Percentiles rank a stretch among this genome's conserved stretches.
Conservation (phyloP, 169 alveolate genomes). For the Ichthyophthirius multifiliis region DNA sequence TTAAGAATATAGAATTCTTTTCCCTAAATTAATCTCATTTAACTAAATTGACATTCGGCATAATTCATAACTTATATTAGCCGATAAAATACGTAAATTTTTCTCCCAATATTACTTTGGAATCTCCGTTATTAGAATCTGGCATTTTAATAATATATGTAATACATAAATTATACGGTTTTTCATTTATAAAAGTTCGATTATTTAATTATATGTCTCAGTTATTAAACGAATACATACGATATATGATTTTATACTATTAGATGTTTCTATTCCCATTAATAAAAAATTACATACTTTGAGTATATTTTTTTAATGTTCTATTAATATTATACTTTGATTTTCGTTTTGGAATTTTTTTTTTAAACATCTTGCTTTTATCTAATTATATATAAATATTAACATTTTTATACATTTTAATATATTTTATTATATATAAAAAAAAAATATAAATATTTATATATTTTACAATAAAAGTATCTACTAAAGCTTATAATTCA, state of each 20-base stretch:
- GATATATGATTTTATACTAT: constrained; percentile 21
- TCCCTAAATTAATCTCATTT: constrained; percentile 20
- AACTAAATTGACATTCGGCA: constrained; percentile 13
- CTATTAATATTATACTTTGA: constrained; percentile 21
- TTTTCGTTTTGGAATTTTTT: constrained; percentile 4
- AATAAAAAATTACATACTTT: constrained; percentile 53
- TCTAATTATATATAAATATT: neutral
- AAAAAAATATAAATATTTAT: too few relatives aligned
- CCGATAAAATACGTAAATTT: constrained; percentile 24
- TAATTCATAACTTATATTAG: constrained; percentile 37
- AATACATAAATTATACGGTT: constrained; percentile 20
- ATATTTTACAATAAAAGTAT: constrained; percentile 46
- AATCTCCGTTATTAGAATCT: constrained; percentile 31
- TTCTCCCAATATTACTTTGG: constrained; percentile 39
- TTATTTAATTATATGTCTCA: constrained; percentile 46
- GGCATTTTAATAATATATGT: constrained; percentile 38
- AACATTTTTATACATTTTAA: too few relatives aligned
- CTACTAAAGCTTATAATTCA: constrained; percentile 47
- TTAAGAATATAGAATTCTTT: constrained; percentile 19
- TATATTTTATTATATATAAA: too few relatives aligned
- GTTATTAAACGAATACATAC: constrained; percentile 39
- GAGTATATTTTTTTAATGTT: constrained; percentile 41
- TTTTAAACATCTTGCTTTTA: constrained; percentile 47
- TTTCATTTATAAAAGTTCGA: constrained; percentile 32
- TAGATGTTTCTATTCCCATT: constrained; percentile 55